Evolutionary conservation across 495 filamentous ascomycete species (phyloP), one percentile per base, ranked within the genome.

Genomic region (Annulohypoxylon stygium): DNA sequence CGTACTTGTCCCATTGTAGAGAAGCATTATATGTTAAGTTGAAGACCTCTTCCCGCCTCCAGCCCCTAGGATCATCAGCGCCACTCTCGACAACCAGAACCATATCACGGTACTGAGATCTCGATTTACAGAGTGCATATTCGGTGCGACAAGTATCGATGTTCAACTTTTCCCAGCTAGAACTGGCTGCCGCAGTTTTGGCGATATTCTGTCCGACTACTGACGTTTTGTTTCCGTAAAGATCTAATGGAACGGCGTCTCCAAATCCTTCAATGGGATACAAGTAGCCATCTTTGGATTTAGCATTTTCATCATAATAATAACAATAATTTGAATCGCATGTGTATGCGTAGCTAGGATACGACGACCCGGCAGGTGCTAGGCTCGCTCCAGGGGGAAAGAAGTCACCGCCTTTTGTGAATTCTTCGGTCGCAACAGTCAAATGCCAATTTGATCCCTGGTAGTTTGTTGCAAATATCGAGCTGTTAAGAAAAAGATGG

Each of bases 341-440:
- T 30, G 4, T 5, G 18, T 62, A 51, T 25, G 37, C 8, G 11
- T 4, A 26, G 2, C 4, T 20, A 11, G 41, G 26, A 34, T 30
- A 4, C 43, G 37, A n/a, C 3, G 14, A 33, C 33, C 71, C 71
- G 5, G 71, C 67, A 4, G 47, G 57, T 33, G 59, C 12, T 10
- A 75, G 59, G 14, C 72, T 75, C 12, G 72, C 72, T 12, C 72
- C 72, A 0, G 72, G 72, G 10, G 72, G 63, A 14, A 54, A 75
- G 47, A 61, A 75, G 1, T 10, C 18, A 2, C 61, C 72, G 1
- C 53, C 60, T 12, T 60, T 43, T 1, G 63, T 71, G 12, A 75
- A 75, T 0, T 51, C 58, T 34, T 68, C 50, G 0, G 72, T 60
- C 0, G 62, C 63, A 4, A 75, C 53, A 39, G 67, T 65, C 0